These are phyloP conservation scores for Fraxinus pennsylvanica DNA, from an alignment of 257 asterid species.

Conservation along the genomic window DNA sequence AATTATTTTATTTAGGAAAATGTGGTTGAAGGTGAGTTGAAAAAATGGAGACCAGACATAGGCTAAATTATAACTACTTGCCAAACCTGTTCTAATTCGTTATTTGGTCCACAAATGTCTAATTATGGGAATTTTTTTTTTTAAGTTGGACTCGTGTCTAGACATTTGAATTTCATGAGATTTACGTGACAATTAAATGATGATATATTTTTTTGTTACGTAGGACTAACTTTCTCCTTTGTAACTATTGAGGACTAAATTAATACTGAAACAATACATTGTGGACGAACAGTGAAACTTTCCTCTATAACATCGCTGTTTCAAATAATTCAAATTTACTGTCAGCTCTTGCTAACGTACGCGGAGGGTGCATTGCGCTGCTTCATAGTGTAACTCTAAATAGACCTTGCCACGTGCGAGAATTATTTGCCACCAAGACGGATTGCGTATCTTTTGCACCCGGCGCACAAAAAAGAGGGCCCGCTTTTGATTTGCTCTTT, in stretches of 20 bases:
- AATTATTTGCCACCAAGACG: constrained; percentile 21
- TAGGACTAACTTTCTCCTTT: neutral
- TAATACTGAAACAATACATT: neutral
- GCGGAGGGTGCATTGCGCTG: constrained; percentile 28
- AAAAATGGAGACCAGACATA: too few relatives aligned
- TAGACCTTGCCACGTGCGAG: constrained; percentile 19
- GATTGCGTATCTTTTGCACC: constrained; percentile 37
- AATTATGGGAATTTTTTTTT: too few relatives aligned
- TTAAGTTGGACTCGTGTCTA: neutral
- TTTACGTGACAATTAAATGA: neutral
- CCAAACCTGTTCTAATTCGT: neutral
- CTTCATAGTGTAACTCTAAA: constrained; percentile 5
- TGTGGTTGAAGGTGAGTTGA: too few relatives aligned
- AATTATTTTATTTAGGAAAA: too few relatives aligned
- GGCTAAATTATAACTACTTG: neutral
- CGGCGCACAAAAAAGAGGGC: constrained; percentile 27
- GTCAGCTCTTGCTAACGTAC: constrained; percentile 36
- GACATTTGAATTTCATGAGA: neutral
- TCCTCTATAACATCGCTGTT: neutral
- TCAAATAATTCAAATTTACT: constrained; percentile 37
- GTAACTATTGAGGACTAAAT: neutral
- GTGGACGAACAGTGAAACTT: too few relatives aligned
- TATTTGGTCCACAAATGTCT: constrained; percentile 12
- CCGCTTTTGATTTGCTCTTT: constrained; percentile 13
- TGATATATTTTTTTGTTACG: too few relatives aligned